Evolutionary conservation across 1,139 yeast genomes (phyloP).

Genomic region (Martiniozyma asiatica): DNA sequence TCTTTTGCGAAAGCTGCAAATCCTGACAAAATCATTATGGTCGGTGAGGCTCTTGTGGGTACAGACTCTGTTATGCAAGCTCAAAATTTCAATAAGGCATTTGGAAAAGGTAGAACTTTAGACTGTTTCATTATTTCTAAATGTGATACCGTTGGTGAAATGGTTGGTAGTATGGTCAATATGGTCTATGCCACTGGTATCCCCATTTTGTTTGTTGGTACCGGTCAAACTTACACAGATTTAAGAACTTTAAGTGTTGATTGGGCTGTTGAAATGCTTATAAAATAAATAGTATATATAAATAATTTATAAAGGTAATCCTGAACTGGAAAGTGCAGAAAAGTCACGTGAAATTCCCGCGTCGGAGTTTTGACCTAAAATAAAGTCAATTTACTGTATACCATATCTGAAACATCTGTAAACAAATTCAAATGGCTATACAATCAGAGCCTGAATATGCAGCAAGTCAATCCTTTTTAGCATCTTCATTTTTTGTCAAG

Average conservation of each 20-base stretch:
- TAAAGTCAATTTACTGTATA: no score
- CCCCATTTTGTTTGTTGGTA: conserved; percentile 90
- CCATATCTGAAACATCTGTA: conserved; percentile 20
- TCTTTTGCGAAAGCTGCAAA: conserved; percentile 92
- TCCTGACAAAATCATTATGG: conserved; percentile 96
- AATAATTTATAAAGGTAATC: no score
- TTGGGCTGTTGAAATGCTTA: conserved; percentile 81
- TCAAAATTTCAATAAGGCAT: conserved; percentile 80
- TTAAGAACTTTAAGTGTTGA: conserved; percentile 84
- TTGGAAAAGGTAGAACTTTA: conserved; percentile 69
- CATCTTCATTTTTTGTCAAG: not conserved
- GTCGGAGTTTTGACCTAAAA: no score
- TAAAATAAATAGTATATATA: no score
- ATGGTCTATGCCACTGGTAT: conserved; percentile 96
- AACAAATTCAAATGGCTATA: not conserved
- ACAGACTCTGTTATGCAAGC: conserved; percentile 97
- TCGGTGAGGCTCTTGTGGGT: conserved; percentile 95
- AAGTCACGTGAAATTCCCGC: no score
- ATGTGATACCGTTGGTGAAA: conserved; percentile 95
- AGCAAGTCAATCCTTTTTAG: not conserved
- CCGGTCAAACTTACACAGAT: conserved; percentile 95
- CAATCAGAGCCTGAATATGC: not conserved
- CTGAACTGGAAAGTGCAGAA: no score
- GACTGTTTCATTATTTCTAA: conserved; percentile 91
- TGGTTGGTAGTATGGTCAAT: conserved; percentile 93